Percentiles rank a stretch among this genome's conserved stretches.
phyloP scores from a whole-genome alignment of 1,139 yeast genomes.

The Hyphopichia khmerensis region DNA sequence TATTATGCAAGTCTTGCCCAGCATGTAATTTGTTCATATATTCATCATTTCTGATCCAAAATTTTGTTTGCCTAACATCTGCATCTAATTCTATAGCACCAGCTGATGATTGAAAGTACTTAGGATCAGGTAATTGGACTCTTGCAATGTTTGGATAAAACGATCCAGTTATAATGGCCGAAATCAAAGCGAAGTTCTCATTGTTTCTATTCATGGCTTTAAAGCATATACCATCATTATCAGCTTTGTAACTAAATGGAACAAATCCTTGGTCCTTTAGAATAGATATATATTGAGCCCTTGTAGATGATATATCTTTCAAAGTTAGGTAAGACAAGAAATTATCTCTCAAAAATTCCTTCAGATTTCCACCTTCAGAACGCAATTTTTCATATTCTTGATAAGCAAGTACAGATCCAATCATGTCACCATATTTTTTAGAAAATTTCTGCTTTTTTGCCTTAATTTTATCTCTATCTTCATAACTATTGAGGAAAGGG shows the following conservation, averaged over 20 bases:
- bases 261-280: slow-evolving; percentile 77
- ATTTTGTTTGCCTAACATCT: slow-evolving; percentile 70
- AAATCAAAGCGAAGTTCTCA: slow-evolving; percentile 49
- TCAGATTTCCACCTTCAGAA: slow-evolving; percentile 22
- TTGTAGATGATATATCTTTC: slow-evolving; percentile 69
- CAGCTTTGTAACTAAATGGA: slow-evolving; percentile 44
- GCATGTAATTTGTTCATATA: slow-evolving; percentile 19
- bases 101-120: slow-evolving; percentile 62
- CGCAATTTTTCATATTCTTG: slow-evolving; percentile 46
- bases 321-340: slow-evolving; percentile 62
- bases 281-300: slow-evolving; percentile 64
- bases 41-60: slow-evolving; percentile 63
- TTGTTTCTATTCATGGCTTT: slow-evolving; percentile 47
- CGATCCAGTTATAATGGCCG: slow-evolving; percentile 75
- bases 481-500: slow-evolving; percentile 66
- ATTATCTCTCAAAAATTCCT: slow-evolving; percentile 60
- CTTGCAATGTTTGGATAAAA: slow-evolving; percentile 81
- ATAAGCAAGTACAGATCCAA: slow-evolving; percentile 61
- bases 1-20: slow-evolving; percentile 10
- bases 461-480: slow-evolving; percentile 64
- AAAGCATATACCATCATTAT: slow-evolving; percentile 9
- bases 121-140: slow-evolving; percentile 79
- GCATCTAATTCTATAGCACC: slow-evolving; percentile 87
- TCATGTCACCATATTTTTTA: slow-evolving; percentile 61
- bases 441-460: slow-evolving; percentile 41